A percentile compares a stretch with the other conserved stretches of the same genome.
Conservation (phyloP, 2,329 filamentous ascomycete genomes). For the Pestalotiopsis sp. region DNA sequence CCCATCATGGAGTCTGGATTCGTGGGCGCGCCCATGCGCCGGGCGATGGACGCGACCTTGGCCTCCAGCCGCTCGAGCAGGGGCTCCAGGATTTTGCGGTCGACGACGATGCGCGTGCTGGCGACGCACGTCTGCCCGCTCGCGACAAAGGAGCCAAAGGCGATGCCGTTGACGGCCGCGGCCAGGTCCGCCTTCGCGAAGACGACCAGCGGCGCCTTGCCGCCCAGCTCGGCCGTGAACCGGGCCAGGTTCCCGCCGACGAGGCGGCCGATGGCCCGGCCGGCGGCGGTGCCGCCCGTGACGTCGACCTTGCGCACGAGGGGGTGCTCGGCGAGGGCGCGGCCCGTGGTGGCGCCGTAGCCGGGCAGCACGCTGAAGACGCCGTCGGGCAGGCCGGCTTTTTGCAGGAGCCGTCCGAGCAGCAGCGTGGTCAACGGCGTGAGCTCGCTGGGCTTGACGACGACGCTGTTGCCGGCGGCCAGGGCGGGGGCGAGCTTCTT, state of each 20-base stretch:
- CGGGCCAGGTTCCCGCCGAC: constrained; percentile 69
- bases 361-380: constrained; percentile 67
- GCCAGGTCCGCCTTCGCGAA: constrained; percentile 67
- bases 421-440: constrained; percentile 64
- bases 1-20: constrained; percentile 66
- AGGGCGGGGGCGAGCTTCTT: constrained; percentile 65
- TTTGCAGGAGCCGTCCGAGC: constrained; percentile 61
- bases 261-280: constrained; percentile 67
- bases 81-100: constrained; percentile 66
- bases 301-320: constrained; percentile 70
- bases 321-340: constrained; percentile 54
- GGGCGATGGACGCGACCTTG: constrained; percentile 59
- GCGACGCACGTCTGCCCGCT: constrained; percentile 66
- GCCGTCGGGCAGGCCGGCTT: constrained; percentile 71
- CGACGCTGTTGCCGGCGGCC: constrained; percentile 59
- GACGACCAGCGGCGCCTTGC: constrained; percentile 71
- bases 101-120: constrained; percentile 74
- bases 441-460: constrained; percentile 66
- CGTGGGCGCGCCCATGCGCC: constrained; percentile 58
- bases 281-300: constrained; percentile 74
- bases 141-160: constrained; percentile 59
- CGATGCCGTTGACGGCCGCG: constrained; percentile 70
- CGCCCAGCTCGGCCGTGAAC: constrained; percentile 72
- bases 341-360: constrained; percentile 53
- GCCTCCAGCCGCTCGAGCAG: constrained; percentile 66